phyloP scores from a whole-genome alignment of 805 yeast species.

The Candida sakaeoensis region DNA sequence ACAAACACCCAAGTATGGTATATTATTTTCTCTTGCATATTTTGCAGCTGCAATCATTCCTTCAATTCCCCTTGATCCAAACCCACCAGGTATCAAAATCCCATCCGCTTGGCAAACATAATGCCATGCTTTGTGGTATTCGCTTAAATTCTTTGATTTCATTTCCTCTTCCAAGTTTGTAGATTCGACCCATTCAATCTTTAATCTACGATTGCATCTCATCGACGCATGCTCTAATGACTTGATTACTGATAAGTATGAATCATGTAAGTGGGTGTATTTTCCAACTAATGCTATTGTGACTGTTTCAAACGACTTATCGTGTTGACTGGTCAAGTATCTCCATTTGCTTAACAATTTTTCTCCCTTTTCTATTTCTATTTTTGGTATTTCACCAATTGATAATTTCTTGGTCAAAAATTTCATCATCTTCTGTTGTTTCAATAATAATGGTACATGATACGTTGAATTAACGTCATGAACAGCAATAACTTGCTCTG shows the following conservation, averaged over 20 bases:
- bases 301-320: constrained; percentile 79
- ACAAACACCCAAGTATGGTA: constrained; percentile 96
- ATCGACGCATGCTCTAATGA: constrained; percentile 93
- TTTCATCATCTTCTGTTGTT: constrained; percentile 79
- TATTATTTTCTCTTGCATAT: constrained; percentile 95
- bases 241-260: constrained; percentile 91
- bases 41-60: constrained; percentile 97
- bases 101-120: constrained; percentile 91
- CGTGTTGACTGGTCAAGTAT: constrained; percentile 71
- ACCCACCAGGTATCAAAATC: constrained; percentile 97
- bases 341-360: constrained; percentile 75
- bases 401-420: constrained; percentile 67
- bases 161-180: constrained; percentile 78
- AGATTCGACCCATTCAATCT: constrained; percentile 95
- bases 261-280: constrained; percentile 92
- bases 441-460: constrained; percentile 90
- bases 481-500: constrained; percentile 95
- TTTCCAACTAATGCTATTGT: constrained; percentile 97
- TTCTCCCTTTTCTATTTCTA: constrained; percentile 62
- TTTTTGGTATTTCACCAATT: constrained; percentile 42
- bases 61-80: constrained; percentile 95
- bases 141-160: constrained; percentile 59
- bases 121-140: constrained; percentile 95
- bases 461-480: constrained; percentile 96
- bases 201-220: constrained; percentile 79